Evolutionary conservation across 345 rosid species (phyloP), one percentile per base, ranked within the genome.

Genomic region (Ceriops zippeliana): DNA sequence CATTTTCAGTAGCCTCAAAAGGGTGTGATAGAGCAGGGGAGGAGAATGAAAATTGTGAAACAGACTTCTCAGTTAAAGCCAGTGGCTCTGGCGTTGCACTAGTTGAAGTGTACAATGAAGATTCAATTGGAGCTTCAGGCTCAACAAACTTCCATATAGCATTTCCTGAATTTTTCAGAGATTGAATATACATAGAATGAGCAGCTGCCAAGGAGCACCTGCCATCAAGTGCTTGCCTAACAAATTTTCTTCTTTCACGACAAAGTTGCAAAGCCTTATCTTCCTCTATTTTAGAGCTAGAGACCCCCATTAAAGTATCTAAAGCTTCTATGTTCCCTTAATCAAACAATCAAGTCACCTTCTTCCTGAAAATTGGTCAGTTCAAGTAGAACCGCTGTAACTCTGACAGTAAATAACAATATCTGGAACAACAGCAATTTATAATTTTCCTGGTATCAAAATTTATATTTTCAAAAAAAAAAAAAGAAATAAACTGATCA

Each of bases 191-290:
- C 22, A 83, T 73, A 62, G 86, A 76, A 52, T 95, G 99, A 72
- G 96, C 83, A 37, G 90, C 88, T 5, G 96, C 96, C 53, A 95
- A 82, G 60, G 88, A 84, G 72, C 92, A 90, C 75, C 98, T 83
- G 20, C 98, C 99, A 83, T 95, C 93, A 6, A 95, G 96, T 46
- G 98, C 96, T 82, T 90, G 98, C 75, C 84, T 76, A 19, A 95
- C 89, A 66, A 76, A 88, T 66, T 89, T 91, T 81, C 83, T 95
- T 76, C 99, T 87, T 65, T 90, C 98, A 7, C 93, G 84, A 78
- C 99, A 95, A 68, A 95, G 83, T 80, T 79, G 88, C 81, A 95
- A 78, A 67, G 96, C 97, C 80, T 87, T 83, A 63, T 88, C 98
- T 81, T 91, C 98, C 69, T 90, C 96, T 47, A 67, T 64, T 76